Evolutionary conservation across 2,329 filamentous ascomycete species (phyloP), one percentile per base, ranked within the genome.

Genomic region (Rugonectria rugulosa): DNA sequence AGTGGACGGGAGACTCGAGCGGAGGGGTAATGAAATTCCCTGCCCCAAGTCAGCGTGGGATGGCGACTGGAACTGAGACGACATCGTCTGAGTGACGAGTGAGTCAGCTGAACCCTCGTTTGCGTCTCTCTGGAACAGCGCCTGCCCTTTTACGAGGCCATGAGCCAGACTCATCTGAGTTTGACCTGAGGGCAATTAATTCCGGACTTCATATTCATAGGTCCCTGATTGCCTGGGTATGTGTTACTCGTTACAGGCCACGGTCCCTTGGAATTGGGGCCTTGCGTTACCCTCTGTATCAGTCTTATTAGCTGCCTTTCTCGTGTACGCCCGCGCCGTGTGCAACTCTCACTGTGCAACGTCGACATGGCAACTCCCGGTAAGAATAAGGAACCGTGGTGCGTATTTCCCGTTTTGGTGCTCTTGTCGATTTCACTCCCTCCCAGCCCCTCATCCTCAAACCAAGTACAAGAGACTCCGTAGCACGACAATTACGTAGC

Each of bases 101-200:
- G 46, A 49, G 46, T 49, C 46, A 49, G 46, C 46, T 49, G 46
- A 37, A 37, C 32, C 31, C 20, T 24, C 19, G n/a, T 32, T 38
- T 17, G 26, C 17, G 36, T 17, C 29, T 37, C 24, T 14, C 32
- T n/a, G n/a, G n/a, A 32, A 19, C 24, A 29, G 45, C 34, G 24
- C 45, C 29, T 45, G 42, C n/a, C 34, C n/a, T 12, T 29, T 27
- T 9, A 9, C 14, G 21, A 44, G 36, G 49, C 41, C 41, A 53
- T 46, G 42, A 53, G 40, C 32, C 47, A 41, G 46, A 19, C 46
- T 49, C 24, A 49, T 32, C 29, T 41, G 46, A 41, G 46, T 41
- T 8, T 36, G 12, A 32, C n/a, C 36, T 21, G 15, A 15, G 43
- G 43, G 29, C 15, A 15, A 27, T 12, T 34, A n/a, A n/a, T n/a